Evolutionary conservation across 768 basidiomycete species (phyloP), one percentile per base, ranked within the genome.

Genomic region (Hygrophoropsis aurantiaca): DNA sequence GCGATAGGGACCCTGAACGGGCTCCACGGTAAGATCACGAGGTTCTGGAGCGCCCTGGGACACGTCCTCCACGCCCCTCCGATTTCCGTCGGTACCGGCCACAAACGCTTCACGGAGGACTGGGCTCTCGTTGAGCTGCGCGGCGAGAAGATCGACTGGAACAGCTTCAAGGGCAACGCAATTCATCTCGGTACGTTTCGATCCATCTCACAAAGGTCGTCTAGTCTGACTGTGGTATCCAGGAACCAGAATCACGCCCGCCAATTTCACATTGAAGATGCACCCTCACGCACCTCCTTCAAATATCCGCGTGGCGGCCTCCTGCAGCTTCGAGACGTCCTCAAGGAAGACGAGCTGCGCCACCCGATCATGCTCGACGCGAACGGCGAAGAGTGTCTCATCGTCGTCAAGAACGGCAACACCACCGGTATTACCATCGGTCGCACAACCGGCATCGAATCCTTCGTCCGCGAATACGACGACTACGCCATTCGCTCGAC

Each of bases 391-490:
- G 53, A 61, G 10, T 64, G 60, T 57, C 46, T 69, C 35, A 54
- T 58, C 34, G 73, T 72, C 39, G 42, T 68, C 43, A 74, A 73
- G 60, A 54, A 51, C 35, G 72, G 70, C 32, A 59, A 51, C 47
- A 52, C 64, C 44, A 69, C 73, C 36, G 57, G 50, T 46, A 55
- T 54, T 58, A 74, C 70, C 20, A 50, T 74, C n/a, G 72, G 70
- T 43, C 59, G 60, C 46, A 54, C 62, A 26, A 68, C 50, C 26
- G 59, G 67, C 32, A 55, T 68, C 45, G 57, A 57, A 53, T 70
- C 72, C 37, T 41, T 64, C 50, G 60, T 62, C 23, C 65, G 71
- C 49, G 46, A 54, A 7, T 70, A 69, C 58, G 44, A 44, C 18
- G 50, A 58, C 44, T 21, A 26, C 21, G 19, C 36, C 5, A 20